Evolutionary conservation across 768 basidiomycete genomes (phyloP), one percentile per base, ranked within the genome.

Genomic region (Rhodosporidiobolus odoratus): DNA sequence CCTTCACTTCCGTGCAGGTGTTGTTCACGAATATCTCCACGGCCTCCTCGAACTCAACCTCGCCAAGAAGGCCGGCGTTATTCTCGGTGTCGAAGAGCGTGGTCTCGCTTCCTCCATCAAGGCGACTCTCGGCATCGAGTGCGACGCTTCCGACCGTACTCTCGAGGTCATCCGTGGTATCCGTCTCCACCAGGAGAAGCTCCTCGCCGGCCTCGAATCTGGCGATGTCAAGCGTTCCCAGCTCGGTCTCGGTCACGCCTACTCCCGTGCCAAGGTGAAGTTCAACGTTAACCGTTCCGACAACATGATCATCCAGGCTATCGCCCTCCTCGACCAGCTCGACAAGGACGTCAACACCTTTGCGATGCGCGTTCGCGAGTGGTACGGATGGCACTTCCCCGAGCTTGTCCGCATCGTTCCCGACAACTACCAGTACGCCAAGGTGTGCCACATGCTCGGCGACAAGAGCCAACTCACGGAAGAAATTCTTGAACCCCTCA

Each of bases 331-430:
- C 63, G 96, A 99, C 77, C 96, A 99, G 79, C 84, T 99, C 32
- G 96, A 99, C 88, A 99, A 99, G 82, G 96, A 98, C 82, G 90
- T 98, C 79, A 98, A 98, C 83, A 87, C 94, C 38, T 97, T 98
- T 80, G 89, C 93, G 27, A 98, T 98, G 95, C 90, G 95, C 41
- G 88, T 96, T 60, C 85, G 95, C 76, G 95, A 98, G 80, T 98
- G 95, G 95, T 98, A 98, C 80, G 95, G 95, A 12, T 97, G 94
- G 83, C 95, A 97, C 80, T 98, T 96, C 84, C 95, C 95, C 47
- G 95, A 98, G 81, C 89, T 97, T 75, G 85, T 95, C 82, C 88
- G 85, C 71, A 84, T 98, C 78, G 92, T 97, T 1, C 86, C 93
- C 65, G 95, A 97, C 81, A 95, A 96, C 79, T 87, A 91, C 81